Evolutionary conservation across 1,284 basidiomycete genomes (phyloP).

Genomic region (Ganoderma multipileum): DNA sequence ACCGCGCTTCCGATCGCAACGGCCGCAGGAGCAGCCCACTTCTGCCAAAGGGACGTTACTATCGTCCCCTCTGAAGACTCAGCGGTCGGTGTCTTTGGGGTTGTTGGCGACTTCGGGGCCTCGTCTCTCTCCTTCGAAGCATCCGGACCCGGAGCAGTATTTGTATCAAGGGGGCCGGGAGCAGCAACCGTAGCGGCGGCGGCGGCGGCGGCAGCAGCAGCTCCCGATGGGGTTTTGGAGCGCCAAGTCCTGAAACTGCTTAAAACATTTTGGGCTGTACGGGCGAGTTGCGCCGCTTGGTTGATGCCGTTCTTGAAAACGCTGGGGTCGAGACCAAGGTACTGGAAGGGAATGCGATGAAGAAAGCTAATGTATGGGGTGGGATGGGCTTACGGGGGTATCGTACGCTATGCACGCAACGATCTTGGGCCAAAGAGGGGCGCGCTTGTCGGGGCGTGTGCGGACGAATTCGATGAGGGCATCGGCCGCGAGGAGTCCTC

Average conservation of each 20-base stretch:
- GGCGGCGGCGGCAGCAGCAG: slow-evolving; percentile 32
- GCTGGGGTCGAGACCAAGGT: slow-evolving; percentile 85
- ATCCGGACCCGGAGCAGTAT: neutral
- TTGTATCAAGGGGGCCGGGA: neutral
- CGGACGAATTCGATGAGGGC: slow-evolving; percentile 77
- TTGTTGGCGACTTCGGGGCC: slow-evolving; percentile 25
- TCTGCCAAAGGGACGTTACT: slow-evolving; percentile 55
- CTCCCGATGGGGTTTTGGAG: slow-evolving; percentile 24
- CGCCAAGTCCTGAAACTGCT: slow-evolving; percentile 56
- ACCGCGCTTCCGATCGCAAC: slow-evolving; percentile 73
- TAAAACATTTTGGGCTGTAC: slow-evolving; percentile 65
- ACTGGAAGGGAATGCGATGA: slow-evolving; percentile 52
- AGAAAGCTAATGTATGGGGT: neutral
- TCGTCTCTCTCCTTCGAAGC: neutral
- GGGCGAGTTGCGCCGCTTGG: slow-evolving; percentile 78
- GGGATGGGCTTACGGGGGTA: slow-evolving; percentile 73
- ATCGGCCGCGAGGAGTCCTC: slow-evolving; percentile 88
- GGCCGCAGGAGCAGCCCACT: slow-evolving; percentile 65
- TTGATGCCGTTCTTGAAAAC: slow-evolving; percentile 88
- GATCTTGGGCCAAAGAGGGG: slow-evolving; percentile 84
- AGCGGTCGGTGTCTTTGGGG: slow-evolving; percentile 34
- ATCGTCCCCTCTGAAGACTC: slow-evolving; percentile 30
- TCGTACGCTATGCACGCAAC: slow-evolving; percentile 88
- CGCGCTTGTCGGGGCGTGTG: slow-evolving; percentile 63
- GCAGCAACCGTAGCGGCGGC: neutral